phyloP scores from a whole-genome alignment of 2,329 filamentous ascomycete species.

The Akanthomyces lecanii region DNA sequence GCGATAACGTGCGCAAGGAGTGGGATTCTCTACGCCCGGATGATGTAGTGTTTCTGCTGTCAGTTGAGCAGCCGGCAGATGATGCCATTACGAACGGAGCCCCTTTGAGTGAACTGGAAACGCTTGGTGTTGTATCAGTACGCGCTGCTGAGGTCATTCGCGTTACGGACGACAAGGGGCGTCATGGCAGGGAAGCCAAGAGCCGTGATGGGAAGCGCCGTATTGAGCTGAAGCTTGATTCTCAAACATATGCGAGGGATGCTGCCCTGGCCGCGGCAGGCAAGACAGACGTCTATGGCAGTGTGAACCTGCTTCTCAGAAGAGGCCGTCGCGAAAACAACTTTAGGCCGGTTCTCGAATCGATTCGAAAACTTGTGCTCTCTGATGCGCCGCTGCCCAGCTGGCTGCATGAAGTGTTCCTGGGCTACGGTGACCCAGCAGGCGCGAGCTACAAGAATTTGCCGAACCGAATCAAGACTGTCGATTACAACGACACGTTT shows the following conservation, averaged over 20 bases:
- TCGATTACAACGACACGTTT: slow-evolving; percentile 94
- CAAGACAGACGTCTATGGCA: slow-evolving; percentile 75
- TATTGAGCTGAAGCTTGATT: slow-evolving; percentile 77
- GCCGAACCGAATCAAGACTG: slow-evolving; percentile 67
- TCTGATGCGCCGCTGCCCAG: slow-evolving; percentile 81
- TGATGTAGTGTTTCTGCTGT: slow-evolving; percentile 84
- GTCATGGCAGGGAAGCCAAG: slow-evolving; percentile 55
- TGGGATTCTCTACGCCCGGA: slow-evolving; percentile 86
- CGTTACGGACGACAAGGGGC: slow-evolving; percentile 80
- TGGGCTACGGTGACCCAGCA: slow-evolving; percentile 93
- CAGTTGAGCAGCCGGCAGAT: slow-evolving; percentile 60
- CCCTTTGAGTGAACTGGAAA: slow-evolving; percentile 47
- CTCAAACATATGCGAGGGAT: slow-evolving; percentile 73
- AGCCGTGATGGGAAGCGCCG: slow-evolving; percentile 65
- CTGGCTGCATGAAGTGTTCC: slow-evolving; percentile 94
- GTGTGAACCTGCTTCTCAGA: slow-evolving; percentile 80
- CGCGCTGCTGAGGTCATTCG: slow-evolving; percentile 83
- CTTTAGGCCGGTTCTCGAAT: slow-evolving; percentile 89
- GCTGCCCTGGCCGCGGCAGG: slow-evolving; percentile 60
- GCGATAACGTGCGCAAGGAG: slow-evolving; percentile 70
- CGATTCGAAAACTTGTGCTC: slow-evolving; percentile 79
- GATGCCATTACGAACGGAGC: slow-evolving; percentile 51
- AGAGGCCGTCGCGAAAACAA: slow-evolving; percentile 90
- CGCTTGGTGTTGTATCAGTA: slow-evolving; percentile 64
- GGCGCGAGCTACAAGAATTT: slow-evolving; percentile 83